A percentile compares a stretch with the other conserved stretches of the same genome.
phyloP scores from a whole-genome alignment of 2,329 filamentous ascomycete species.

The Ophiostoma himal-ulmi region DNA sequence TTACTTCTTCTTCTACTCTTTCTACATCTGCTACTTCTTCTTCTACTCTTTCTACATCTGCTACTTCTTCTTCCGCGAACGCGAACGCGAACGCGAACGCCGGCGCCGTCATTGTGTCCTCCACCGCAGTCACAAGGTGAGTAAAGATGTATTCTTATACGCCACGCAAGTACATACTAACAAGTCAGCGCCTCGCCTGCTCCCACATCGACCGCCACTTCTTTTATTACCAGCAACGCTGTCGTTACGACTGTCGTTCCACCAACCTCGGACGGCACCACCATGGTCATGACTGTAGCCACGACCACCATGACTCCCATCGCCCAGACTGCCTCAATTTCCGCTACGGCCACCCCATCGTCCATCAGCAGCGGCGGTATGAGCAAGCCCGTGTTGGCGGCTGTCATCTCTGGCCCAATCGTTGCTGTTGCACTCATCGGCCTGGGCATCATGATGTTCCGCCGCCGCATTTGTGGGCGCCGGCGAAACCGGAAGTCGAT shows the following conservation, averaged over 20 bases:
- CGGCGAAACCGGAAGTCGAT: constrained; percentile 18
- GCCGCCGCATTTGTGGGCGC: constrained; percentile 19
- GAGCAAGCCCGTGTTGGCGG: constrained; percentile 24
- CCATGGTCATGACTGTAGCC: constrained; percentile 9
- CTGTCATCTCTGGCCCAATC: constrained; percentile 25
- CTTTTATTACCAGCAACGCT: constrained; percentile 21
- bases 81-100: neutral
- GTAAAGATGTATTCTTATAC: neutral
- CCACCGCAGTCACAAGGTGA: constrained; percentile 8
- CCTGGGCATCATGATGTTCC: constrained; percentile 24
- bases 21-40: too few relatives aligned
- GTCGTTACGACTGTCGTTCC: constrained; percentile 16
- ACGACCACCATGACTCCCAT: constrained; percentile 9
- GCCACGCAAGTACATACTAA: neutral
- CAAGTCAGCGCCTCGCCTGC: neutral
- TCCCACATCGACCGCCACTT: constrained; percentile 22
- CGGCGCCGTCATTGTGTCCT: neutral
- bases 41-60: too few relatives aligned
- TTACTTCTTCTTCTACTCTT: neutral
- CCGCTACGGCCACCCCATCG: constrained; percentile 8
- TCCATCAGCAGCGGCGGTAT: constrained; percentile 12
- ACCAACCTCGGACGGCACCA: neutral
- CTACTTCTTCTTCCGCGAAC: too few relatives aligned
- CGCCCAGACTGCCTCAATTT: neutral
- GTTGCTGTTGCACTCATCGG: constrained; percentile 23